These are phyloP conservation scores for Colletotrichum tropicicola DNA, from an alignment of 2,329 filamentous ascomycete genomes.

Conservation along the genomic window DNA sequence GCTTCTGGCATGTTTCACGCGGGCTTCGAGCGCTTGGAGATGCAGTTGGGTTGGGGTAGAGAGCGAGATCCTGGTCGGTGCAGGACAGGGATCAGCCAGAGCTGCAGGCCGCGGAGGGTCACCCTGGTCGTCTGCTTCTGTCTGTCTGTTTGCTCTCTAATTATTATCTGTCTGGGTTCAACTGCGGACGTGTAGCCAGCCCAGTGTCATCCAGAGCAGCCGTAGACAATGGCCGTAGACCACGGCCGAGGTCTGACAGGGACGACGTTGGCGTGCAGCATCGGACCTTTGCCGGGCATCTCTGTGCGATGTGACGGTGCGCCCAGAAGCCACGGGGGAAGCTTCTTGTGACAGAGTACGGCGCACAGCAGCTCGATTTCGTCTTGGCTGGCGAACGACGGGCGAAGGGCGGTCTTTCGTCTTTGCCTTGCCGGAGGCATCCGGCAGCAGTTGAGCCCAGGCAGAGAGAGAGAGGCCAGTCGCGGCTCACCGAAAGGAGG, in stretches of 20 bases:
- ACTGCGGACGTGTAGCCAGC: not conserved
- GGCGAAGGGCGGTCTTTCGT: too few relatives aligned
- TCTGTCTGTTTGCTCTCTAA: too few relatives aligned
- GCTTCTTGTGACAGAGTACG: conserved; percentile 13
- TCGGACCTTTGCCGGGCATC: conserved; percentile 30
- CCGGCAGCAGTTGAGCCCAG: not conserved
- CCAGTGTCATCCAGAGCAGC: too few relatives aligned
- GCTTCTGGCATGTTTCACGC: conserved; percentile 15
- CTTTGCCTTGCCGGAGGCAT: conserved; percentile 9
- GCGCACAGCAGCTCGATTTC: conserved; percentile 21
- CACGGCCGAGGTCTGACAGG: conserved; percentile 12
- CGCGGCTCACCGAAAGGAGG: conserved; percentile 4
- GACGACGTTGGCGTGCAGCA: conserved; percentile 28
- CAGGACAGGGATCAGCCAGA: not conserved
- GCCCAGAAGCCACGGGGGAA: not conserved
- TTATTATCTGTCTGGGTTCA: not conserved
- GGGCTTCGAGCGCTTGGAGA: not conserved
- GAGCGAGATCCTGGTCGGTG: conserved; percentile 3
- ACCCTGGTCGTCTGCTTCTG: too few relatives aligned
- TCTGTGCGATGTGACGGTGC: conserved; percentile 24
- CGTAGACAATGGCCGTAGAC: too few relatives aligned
- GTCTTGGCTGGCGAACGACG: conserved; percentile 1
- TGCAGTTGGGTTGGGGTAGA: conserved; percentile 1
- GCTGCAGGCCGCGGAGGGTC: too few relatives aligned
- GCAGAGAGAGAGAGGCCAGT: not conserved